Evolutionary conservation across 2,329 filamentous ascomycete genomes (phyloP).

Genomic region (Phoma herbarum): DNA sequence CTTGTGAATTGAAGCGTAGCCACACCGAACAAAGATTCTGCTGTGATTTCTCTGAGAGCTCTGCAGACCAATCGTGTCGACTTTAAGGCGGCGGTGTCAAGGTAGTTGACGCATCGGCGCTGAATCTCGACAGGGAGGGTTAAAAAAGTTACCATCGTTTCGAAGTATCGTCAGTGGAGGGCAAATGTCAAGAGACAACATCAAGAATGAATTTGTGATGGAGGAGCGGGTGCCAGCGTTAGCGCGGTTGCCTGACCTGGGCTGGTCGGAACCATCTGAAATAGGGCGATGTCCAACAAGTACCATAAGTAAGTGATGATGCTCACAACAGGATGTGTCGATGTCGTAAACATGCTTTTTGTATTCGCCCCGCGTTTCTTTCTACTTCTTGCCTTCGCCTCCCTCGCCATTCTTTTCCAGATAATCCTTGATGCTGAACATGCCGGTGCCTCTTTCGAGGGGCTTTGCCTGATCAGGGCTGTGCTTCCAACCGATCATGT

Average conservation of each 20-base stretch:
- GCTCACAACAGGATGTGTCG: not conserved
- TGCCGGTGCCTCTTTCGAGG: conserved; percentile 80
- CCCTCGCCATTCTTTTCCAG: conserved; percentile 59
- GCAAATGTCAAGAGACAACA: not conserved
- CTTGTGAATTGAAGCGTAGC: not conserved
- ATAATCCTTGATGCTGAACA: conserved; percentile 89
- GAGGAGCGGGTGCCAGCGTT: conserved; percentile 1
- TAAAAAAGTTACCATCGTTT: not conserved
- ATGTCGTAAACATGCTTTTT: not conserved
- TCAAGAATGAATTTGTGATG: not conserved
- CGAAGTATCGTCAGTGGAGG: not conserved
- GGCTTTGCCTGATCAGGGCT: conserved; percentile 81
- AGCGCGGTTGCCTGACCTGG: conserved; percentile 11
- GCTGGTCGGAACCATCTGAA: not conserved
- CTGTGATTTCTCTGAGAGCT: not conserved
- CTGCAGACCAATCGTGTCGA: conserved; percentile 5
- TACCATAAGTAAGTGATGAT: not conserved
- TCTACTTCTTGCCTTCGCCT: conserved; percentile 14
- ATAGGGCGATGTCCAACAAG: not conserved
- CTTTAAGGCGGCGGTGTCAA: conserved; percentile 7
- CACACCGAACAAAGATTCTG: conserved; percentile 9
- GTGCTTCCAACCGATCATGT: conserved; percentile 99
- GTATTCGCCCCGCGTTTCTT: not conserved
- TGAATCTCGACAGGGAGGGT: conserved; percentile 33
- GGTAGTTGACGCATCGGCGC: conserved; percentile 29